Evolutionary conservation across 257 asterid species (phyloP).

Genomic region (Thymus quinquecostatus): DNA sequence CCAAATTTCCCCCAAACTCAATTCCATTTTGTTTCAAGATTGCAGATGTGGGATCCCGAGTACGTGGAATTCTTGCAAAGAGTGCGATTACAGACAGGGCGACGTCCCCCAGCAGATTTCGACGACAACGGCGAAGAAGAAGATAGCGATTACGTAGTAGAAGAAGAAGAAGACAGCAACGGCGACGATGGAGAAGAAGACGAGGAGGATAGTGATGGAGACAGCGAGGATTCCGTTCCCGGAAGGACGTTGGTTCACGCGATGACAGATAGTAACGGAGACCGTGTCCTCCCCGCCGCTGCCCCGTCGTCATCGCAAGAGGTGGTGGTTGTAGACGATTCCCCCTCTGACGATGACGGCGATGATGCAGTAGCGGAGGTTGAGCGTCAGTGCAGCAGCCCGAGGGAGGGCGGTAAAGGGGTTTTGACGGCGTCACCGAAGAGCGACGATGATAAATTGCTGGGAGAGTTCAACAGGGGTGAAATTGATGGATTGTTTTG

Average conservation of each 20-base stretch:
- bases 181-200: slow-evolving; percentile 30
- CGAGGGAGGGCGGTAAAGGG: slow-evolving; percentile 23
- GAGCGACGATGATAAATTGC: slow-evolving; percentile 29
- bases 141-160: slow-evolving; percentile 27
- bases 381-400: slow-evolving; percentile 32
- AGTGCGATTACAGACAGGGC: neutral
- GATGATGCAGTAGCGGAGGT: too few species aligned
- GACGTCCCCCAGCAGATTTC: neutral
- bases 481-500: slow-evolving; percentile 82
- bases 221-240: slow-evolving; percentile 21
- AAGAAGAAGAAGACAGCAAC: slow-evolving; percentile 28
- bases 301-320: slow-evolving; percentile 32
- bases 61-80: neutral
- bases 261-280: slow-evolving; percentile 24
- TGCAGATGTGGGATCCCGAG: slow-evolving; percentile 25
- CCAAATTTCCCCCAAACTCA: neutral
- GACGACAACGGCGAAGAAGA: too few species aligned
- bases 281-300: slow-evolving; percentile 20
- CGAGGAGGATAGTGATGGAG: slow-evolving; percentile 35
- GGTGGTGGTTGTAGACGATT: slow-evolving; percentile 25
- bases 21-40: neutral
- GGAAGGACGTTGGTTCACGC: too few species aligned
- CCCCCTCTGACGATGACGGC: slow-evolving; percentile 20
- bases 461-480: slow-evolving; percentile 45
- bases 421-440: slow-evolving; percentile 33